These are phyloP conservation scores for Sclerotinia borealis DNA, from an alignment of 2,329 filamentous ascomycete species.

Conservation along the genomic window DNA sequence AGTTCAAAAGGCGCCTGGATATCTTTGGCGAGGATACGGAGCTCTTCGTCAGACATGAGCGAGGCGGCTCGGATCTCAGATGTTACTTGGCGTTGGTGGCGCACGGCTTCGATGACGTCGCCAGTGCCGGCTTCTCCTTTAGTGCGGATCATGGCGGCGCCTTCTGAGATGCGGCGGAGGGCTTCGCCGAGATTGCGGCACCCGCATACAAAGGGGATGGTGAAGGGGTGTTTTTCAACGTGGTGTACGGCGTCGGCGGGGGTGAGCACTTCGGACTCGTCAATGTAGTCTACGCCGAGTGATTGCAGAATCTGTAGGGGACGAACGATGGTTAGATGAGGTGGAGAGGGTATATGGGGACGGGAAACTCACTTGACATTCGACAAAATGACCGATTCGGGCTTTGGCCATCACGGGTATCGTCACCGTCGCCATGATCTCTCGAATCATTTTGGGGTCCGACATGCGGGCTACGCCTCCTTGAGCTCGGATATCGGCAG, in stretches of 20 bases:
- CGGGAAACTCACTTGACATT: constrained; percentile 63
- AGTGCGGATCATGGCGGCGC: constrained; percentile 97
- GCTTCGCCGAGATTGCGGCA: constrained; percentile 94
- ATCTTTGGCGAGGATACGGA: constrained; percentile 75
- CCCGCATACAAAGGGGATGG: constrained; percentile 89
- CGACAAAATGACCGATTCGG: constrained; percentile 93
- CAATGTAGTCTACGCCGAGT: constrained; percentile 93
- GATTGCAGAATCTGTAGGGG: constrained; percentile 79
- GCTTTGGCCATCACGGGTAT: constrained; percentile 99
- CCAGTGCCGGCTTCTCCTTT: constrained; percentile 98
- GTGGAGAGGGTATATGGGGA: not conserved
- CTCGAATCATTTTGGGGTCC: constrained; percentile 87
- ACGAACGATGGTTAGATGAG: not conserved
- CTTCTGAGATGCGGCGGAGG: constrained; percentile 81
- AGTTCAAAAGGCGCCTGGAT: constrained; percentile 72
- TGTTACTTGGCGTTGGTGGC: constrained; percentile 90
- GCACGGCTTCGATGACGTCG: constrained; percentile 92
- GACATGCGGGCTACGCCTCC: constrained; percentile 97
- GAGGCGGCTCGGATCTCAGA: constrained; percentile 70
- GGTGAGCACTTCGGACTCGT: constrained; percentile 96
- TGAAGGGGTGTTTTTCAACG: constrained; percentile 80
- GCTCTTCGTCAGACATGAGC: constrained; percentile 60
- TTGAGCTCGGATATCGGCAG: constrained; percentile 86
- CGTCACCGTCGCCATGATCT: constrained; percentile 90
- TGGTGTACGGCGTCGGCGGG: constrained; percentile 87